Evolutionary conservation across 345 rosid genomes (phyloP).

Genomic region (Atalantia buxifolia): DNA sequence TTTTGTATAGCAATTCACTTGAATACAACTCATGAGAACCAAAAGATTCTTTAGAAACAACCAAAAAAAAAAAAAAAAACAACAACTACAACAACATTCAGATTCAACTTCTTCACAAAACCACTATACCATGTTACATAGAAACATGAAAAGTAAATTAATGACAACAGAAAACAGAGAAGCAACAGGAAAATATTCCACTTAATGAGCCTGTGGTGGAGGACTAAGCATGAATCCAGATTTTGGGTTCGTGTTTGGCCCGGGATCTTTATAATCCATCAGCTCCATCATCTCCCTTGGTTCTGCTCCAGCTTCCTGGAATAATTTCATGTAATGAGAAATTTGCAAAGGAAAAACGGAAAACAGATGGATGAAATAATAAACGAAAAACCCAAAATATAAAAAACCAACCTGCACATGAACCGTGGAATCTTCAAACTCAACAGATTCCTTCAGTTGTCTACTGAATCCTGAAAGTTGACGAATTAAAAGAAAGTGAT

Average conservation of each 20-base stretch:
- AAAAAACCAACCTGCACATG: slow-evolving; percentile 25
- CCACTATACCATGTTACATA: not conserved
- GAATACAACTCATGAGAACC: not conserved
- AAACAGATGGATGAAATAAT: not conserved
- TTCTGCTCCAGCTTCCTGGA: slow-evolving; percentile 31
- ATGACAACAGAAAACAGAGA: not conserved
- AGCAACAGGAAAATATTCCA: not conserved
- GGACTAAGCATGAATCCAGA: slow-evolving; percentile 34
- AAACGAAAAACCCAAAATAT: not conserved
- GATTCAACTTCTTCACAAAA: not conserved
- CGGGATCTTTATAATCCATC: slow-evolving; percentile 47
- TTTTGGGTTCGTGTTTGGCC: slow-evolving; percentile 48
- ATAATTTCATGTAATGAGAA: not conserved
- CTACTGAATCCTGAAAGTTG: slow-evolving; percentile 30
- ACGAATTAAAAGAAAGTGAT: not conserved
- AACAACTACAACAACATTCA: not conserved
- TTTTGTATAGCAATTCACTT: not conserved
- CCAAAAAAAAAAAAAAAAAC: not conserved
- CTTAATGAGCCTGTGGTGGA: slow-evolving; percentile 31
- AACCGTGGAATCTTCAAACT: slow-evolving; percentile 19
- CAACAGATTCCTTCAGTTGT: slow-evolving; percentile 28
- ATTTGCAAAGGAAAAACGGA: not conserved
- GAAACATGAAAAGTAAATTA: not conserved
- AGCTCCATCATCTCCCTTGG: slow-evolving; percentile 33
- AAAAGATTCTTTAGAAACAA: not conserved